Evolutionary conservation across 441 rosid species (phyloP).

Genomic region (Geranium incanum): DNA sequence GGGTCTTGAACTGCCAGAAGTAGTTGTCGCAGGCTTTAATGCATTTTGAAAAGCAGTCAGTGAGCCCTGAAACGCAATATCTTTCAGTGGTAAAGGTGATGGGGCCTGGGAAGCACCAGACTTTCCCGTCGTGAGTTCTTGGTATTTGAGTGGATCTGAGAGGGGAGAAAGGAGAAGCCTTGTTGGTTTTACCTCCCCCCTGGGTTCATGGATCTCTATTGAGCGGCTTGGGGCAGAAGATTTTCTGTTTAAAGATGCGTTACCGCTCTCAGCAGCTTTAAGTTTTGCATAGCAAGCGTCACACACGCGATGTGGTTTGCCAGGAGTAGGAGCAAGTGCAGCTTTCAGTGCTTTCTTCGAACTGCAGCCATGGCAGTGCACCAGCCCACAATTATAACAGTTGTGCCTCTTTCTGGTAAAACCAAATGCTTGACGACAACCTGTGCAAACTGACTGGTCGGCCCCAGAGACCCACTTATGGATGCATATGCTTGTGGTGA

Average conservation of each 20-base stretch:
- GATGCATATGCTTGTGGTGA: conserved; percentile 84
- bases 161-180: conserved; percentile 55
- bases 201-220: conserved; percentile 47
- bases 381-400: conserved; percentile 91
- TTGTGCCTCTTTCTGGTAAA: conserved; percentile 91
- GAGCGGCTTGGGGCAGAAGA: conserved; percentile 37
- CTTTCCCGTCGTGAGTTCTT: conserved; percentile 47
- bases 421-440: conserved; percentile 81
- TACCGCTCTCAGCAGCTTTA: conserved; percentile 58
- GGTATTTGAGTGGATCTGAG: conserved; percentile 49
- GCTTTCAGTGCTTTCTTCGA: conserved; percentile 78
- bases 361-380: conserved; percentile 85
- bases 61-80: conserved; percentile 63
- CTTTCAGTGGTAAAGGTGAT: conserved; percentile 56
- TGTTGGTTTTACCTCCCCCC: conserved; percentile 61
- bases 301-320: conserved; percentile 82
- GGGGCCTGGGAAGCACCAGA: conserved; percentile 73
- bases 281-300: conserved; percentile 73
- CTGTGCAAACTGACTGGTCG: conserved; percentile 96
- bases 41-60: conserved; percentile 53
- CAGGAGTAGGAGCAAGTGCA: conserved; percentile 92
- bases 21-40: conserved; percentile 39
- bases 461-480: conserved; percentile 89
- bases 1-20: conserved; percentile 87
- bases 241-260: conserved; percentile 56